phyloP scores from a whole-genome alignment of 768 basidiomycete species.

The Podaxis mareebaensis region DNA sequence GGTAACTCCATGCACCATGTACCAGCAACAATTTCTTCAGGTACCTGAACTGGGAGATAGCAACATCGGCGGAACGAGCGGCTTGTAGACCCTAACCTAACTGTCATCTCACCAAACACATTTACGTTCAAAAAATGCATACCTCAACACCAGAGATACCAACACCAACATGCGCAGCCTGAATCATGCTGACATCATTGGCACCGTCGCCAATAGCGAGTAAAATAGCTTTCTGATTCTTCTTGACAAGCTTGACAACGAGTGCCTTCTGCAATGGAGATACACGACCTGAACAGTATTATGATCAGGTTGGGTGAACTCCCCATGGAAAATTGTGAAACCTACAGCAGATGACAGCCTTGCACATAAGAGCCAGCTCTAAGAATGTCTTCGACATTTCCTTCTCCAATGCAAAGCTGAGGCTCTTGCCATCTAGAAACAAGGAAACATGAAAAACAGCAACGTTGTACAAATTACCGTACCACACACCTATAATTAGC shows the following conservation, averaged over 20 bases:
- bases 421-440: constrained; percentile 85
- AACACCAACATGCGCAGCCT: constrained; percentile 96
- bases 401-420: constrained; percentile 92
- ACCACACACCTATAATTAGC: constrained; percentile 78
- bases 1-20: constrained; percentile 99
- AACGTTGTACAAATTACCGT: background rate
- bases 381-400: constrained; percentile 87
- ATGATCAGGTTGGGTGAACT: constrained; percentile 3
- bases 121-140: background rate
- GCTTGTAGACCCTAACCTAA: constrained; percentile 86
- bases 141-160: constrained; percentile 98
- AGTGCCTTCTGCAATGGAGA: constrained; percentile 97
- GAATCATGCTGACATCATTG: constrained; percentile 99
- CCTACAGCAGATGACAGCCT: constrained; percentile 97
- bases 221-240: constrained; percentile 90
- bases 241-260: constrained; percentile 98
- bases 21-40: constrained; percentile 94
- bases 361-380: constrained; percentile 96
- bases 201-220: constrained; percentile 98
- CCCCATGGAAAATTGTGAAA: constrained; percentile 15
- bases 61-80: constrained; percentile 94
- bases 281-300: constrained; percentile 70
- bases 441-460: constrained; percentile 14
- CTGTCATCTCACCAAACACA: constrained; percentile 1
- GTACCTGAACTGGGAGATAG: constrained; percentile 96